Evolutionary conservation across 1,284 basidiomycete species (phyloP).

Genomic region (Calocybe gambosa): DNA sequence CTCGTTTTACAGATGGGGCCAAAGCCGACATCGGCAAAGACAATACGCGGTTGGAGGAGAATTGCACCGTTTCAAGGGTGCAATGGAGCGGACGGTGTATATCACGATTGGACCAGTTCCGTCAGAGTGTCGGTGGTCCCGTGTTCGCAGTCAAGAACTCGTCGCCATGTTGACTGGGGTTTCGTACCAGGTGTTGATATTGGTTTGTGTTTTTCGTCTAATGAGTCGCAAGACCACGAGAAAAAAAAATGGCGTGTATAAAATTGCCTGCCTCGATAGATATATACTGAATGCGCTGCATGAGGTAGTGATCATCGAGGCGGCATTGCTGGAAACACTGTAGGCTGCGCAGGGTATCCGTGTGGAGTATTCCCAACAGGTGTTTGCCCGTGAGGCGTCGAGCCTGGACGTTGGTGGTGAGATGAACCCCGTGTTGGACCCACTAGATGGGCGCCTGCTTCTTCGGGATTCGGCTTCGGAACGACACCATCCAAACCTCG

Average conservation of each 20-base stretch:
- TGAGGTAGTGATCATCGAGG: slow-evolving; percentile 5
- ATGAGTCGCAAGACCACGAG: slow-evolving; percentile 3
- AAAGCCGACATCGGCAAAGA: slow-evolving; percentile 9
- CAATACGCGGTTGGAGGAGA: background rate
- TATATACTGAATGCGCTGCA: slow-evolving; percentile 6
- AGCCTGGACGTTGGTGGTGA: slow-evolving; percentile 20
- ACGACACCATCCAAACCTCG: slow-evolving; percentile 60
- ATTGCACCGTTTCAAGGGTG: background rate
- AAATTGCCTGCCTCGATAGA: slow-evolving; percentile 9
- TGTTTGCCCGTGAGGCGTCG: slow-evolving; percentile 19
- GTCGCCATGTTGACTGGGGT: background rate
- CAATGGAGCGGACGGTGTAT: slow-evolving; percentile 1
- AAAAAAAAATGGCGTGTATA: background rate
- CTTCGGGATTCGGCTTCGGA: slow-evolving; percentile 49
- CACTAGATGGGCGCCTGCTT: slow-evolving; percentile 18
- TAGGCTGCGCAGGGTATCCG: slow-evolving; percentile 9
- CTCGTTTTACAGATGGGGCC: slow-evolving; percentile 2
- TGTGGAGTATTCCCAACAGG: slow-evolving; percentile 15
- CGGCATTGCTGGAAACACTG: slow-evolving; percentile 6
- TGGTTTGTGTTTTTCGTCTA: slow-evolving; percentile 1
- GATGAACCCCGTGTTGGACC: slow-evolving; percentile 18
- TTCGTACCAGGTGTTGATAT: slow-evolving; percentile 1
- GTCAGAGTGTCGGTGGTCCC: background rate
- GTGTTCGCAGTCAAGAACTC: background rate
- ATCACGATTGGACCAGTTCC: background rate